Evolutionary conservation across 345 rosid species (phyloP).

Genomic region (Corchorus olitorius): DNA sequence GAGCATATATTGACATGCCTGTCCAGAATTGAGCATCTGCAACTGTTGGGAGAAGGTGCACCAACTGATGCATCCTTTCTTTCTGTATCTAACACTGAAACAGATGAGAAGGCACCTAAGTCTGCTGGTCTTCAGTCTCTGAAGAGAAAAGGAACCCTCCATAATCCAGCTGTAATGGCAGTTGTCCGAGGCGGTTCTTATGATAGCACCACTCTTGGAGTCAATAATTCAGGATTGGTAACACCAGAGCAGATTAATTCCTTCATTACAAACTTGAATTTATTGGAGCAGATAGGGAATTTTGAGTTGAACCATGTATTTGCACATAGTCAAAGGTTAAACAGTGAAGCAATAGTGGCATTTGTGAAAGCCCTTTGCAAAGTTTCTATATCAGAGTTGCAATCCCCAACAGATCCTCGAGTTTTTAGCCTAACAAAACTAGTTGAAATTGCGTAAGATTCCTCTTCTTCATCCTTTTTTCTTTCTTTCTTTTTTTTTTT

Average conservation of each 20-base stretch:
- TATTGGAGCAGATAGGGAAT: conserved; percentile 94
- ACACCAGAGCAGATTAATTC: conserved; percentile 72
- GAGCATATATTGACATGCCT: conserved; percentile 95
- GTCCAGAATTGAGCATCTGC: conserved; percentile 95
- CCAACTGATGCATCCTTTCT: conserved; percentile 88
- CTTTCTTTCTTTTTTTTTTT: not conserved
- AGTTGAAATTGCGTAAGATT: conserved; percentile 91
- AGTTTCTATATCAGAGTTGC: conserved; percentile 91
- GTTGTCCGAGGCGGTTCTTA: conserved; percentile 97
- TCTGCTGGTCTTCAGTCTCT: conserved; percentile 59
- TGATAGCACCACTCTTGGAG: conserved; percentile 74
- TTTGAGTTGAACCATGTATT: conserved; percentile 92
- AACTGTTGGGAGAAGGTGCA: conserved; percentile 93
- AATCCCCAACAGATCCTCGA: conserved; percentile 98
- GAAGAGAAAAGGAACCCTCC: conserved; percentile 86
- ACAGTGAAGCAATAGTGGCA: conserved; percentile 92
- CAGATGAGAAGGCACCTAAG: conserved; percentile 65
- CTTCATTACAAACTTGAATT: conserved; percentile 88
- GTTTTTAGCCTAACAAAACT: conserved; percentile 96
- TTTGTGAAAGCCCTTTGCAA: conserved; percentile 95
- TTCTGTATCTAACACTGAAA: conserved; percentile 60
- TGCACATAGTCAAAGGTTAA: conserved; percentile 93
- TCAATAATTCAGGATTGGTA: conserved; percentile 65
- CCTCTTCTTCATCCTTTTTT: not conserved
- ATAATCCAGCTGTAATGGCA: conserved; percentile 93